Conservation (phyloP, 371 early-diverging fungal species). For the Pancytospora epiphaga region DNA sequence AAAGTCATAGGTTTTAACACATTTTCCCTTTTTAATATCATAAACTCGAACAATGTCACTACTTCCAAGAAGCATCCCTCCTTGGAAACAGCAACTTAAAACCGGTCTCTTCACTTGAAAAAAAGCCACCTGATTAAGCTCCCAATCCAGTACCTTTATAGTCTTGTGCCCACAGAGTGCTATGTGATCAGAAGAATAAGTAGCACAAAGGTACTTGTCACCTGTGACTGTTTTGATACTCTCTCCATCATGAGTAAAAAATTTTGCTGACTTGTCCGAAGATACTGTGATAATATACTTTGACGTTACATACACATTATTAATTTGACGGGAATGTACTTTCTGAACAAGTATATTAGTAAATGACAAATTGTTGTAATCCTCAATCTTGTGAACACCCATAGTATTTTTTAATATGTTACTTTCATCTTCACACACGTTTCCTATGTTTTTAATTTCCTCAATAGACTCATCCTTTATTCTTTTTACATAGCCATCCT, state of each 20-base stretch:
- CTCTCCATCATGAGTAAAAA: background rate
- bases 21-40: conserved; percentile 10
- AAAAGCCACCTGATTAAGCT: background rate
- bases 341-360: background rate
- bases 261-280: conserved; percentile 14
- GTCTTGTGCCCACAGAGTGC: conserved; percentile 5
- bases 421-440: background rate
- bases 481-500: no score
- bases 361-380: no score
- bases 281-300: conserved; percentile 7
- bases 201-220: background rate
- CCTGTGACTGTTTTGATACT: background rate
- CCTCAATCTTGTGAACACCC: no score
- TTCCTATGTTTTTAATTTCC: background rate
- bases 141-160: background rate
- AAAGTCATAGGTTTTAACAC: conserved; percentile 6
- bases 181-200: background rate
- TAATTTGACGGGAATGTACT: conserved; percentile 2
- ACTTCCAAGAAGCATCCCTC: background rate
- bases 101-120: background rate
- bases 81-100: background rate
- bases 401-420: background rate
- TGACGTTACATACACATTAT: background rate
- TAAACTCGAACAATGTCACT: conserved; percentile 16
- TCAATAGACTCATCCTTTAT: no score